Conservation (phyloP, 306 rosid species). For the Vicia sativa region DNA sequence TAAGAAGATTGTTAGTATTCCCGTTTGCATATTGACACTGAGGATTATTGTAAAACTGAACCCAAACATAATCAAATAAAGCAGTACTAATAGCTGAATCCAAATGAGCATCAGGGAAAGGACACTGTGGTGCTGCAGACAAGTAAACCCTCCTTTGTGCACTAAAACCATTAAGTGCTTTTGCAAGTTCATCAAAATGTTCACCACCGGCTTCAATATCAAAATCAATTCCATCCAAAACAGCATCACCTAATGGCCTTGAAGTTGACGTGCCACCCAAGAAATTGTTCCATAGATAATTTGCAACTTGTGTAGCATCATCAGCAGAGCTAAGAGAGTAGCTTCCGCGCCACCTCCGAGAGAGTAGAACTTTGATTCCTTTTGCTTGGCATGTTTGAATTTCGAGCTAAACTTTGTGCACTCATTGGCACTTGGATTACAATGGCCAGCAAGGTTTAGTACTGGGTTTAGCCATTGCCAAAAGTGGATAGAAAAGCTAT, state of each 20-base stretch:
- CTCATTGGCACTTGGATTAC: conserved; percentile 34
- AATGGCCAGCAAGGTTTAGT: conserved; percentile 55
- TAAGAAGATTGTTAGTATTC: conserved; percentile 41
- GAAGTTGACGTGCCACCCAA: conserved; percentile 53
- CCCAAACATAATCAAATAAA: conserved; percentile 64
- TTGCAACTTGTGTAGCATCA: conserved; percentile 48
- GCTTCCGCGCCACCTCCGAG: conserved; percentile 55
- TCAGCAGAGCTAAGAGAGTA: conserved; percentile 55
- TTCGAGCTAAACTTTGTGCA: conserved; percentile 43
- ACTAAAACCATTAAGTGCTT: conserved; percentile 35
- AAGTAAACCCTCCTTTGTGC: conserved; percentile 36
- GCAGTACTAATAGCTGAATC: conserved; percentile 54
- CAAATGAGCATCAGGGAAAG: conserved; percentile 50
- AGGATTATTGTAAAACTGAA: conserved; percentile 73
- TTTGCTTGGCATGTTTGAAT: conserved; percentile 50
- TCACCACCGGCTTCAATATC: conserved; percentile 51
- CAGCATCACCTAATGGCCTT: conserved; percentile 55
- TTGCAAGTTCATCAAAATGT: conserved; percentile 55
- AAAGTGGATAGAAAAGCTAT: conserved; percentile 57
- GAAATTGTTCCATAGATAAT: conserved; percentile 54
- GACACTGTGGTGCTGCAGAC: conserved; percentile 69
- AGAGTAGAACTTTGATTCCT: conserved; percentile 58
- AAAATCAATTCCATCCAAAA: conserved; percentile 65
- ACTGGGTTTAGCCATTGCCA: conserved; percentile 51
- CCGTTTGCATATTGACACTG: conserved; percentile 50